Conservation (phyloP, 805 yeast genomes). For the Pichia heedii region DNA sequence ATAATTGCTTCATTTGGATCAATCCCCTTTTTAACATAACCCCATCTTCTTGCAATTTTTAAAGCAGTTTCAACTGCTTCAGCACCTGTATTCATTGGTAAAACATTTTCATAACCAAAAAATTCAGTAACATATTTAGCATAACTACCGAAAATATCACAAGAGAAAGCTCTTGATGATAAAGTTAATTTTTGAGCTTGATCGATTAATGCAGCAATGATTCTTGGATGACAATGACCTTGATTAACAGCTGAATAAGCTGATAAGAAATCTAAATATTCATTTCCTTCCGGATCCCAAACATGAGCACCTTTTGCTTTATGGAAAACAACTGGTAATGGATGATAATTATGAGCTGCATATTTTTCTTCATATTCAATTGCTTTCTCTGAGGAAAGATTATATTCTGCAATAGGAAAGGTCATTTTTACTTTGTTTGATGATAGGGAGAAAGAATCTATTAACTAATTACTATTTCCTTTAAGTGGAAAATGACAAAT, state of each 20-base stretch:
- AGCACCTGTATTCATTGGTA: conserved; percentile 99
- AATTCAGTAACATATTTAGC: conserved; percentile 84
- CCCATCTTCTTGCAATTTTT: conserved; percentile 96
- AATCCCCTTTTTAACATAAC: conserved; percentile 79
- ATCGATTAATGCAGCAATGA: conserved; percentile 72
- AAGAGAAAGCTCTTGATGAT: conserved; percentile 87
- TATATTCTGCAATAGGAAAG: conserved; percentile 28
- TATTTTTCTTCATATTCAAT: conserved; percentile 61
- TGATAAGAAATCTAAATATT: conserved; percentile 83
- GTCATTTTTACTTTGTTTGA: neutral
- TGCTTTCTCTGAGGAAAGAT: conserved; percentile 57
- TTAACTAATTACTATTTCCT: no score
- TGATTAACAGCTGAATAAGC: conserved; percentile 98
- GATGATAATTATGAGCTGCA: conserved; percentile 96
- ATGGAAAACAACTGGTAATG: conserved; percentile 88
- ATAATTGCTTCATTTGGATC: conserved; percentile 79
- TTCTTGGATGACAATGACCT: conserved; percentile 96
- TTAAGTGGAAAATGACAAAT: neutral
- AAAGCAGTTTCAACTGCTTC: conserved; percentile 96
- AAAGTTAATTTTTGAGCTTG: conserved; percentile 81
- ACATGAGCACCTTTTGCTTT: conserved; percentile 86
- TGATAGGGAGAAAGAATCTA: no score
- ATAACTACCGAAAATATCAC: conserved; percentile 64
- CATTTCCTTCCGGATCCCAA: conserved; percentile 97
- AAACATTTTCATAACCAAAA: conserved; percentile 83